Conservation (phyloP, 495 filamentous ascomycete species). For the Talaromyces adpressus region DNA sequence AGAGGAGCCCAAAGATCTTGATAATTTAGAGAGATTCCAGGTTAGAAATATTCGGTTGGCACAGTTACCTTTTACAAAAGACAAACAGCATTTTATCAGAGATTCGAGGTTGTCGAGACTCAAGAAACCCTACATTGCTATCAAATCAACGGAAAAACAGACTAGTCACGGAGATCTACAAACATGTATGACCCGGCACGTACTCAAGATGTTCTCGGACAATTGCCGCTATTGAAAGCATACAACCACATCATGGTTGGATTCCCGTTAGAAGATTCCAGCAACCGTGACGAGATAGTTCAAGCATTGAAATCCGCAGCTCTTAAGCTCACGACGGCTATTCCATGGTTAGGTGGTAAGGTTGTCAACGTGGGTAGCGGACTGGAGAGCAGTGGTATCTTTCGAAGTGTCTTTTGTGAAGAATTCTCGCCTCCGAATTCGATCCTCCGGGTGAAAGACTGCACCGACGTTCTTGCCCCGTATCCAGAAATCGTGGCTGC, state of each 20-base stretch:
- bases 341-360: slow-evolving; percentile 27
- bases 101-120: too few relatives aligned
- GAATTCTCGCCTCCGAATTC: background rate
- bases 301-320: slow-evolving; percentile 18
- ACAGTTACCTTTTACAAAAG: too few relatives aligned
- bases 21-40: too few relatives aligned
- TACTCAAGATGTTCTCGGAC: slow-evolving; percentile 24
- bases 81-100: too few relatives aligned
- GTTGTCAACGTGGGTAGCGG: slow-evolving; percentile 20
- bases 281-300: slow-evolving; percentile 11
- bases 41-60: too few relatives aligned
- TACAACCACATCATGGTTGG: slow-evolving; percentile 28
- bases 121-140: background rate
- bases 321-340: slow-evolving; percentile 14
- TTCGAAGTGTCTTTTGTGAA: background rate
- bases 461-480: background rate
- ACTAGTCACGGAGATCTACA: background rate
- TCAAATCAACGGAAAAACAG: background rate
- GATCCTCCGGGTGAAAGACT: background rate
- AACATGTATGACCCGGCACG: background rate
- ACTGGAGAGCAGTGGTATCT: slow-evolving; percentile 20
- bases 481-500: background rate
- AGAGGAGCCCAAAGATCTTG: too few relatives aligned
- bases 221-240: slow-evolving; percentile 32
- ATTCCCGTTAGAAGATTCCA: slow-evolving; percentile 16